Percentiles rank a stretch among this genome's conserved stretches.
These are phyloP conservation scores for Parasitella parasitica DNA, from an alignment of 371 early-diverging fungal species.

Conservation along the genomic window DNA sequence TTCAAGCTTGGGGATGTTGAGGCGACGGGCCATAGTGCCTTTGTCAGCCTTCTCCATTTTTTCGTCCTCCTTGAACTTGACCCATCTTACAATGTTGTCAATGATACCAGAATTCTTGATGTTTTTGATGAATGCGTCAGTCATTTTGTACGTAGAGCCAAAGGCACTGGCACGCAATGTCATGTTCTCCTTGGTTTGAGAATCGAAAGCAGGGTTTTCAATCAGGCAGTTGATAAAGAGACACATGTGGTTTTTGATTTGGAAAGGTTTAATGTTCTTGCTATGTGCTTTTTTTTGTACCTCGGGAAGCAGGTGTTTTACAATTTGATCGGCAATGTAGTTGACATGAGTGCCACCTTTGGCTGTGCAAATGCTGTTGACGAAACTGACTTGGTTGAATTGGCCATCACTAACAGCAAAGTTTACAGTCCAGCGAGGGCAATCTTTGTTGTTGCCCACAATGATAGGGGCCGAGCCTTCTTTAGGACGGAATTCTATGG, in stretches of 20 bases:
- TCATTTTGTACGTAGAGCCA: slow-evolving; percentile 85
- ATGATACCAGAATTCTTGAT: slow-evolving; percentile 84
- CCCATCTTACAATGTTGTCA: slow-evolving; percentile 80
- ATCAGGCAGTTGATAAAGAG: slow-evolving; percentile 97
- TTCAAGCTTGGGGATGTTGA: slow-evolving; percentile 95
- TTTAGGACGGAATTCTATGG: slow-evolving; percentile 36
- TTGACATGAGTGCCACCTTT: slow-evolving; percentile 98
- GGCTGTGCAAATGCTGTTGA: slow-evolving; percentile 97
- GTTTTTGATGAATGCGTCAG: slow-evolving; percentile 85
- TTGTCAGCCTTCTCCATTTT: slow-evolving; percentile 96
- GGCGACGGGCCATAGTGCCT: slow-evolving; percentile 66
- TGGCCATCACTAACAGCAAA: slow-evolving; percentile 95
- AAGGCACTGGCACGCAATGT: slow-evolving; percentile 85
- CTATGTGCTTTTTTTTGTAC: slow-evolving; percentile 87
- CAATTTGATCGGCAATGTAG: slow-evolving; percentile 90
- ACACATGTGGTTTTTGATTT: slow-evolving; percentile 93
- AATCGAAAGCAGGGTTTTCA: slow-evolving; percentile 99
- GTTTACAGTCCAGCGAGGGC: slow-evolving; percentile 97
- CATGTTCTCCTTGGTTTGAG: slow-evolving; percentile 99
- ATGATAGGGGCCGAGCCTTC: slow-evolving; percentile 42
- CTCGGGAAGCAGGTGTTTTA: slow-evolving; percentile 69
- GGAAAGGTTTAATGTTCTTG: slow-evolving; percentile 77
- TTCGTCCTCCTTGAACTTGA: slow-evolving; percentile 82
- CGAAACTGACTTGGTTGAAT: slow-evolving; percentile 97
- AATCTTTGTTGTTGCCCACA: slow-evolving; percentile 29